Base-by-base conservation (phyloP, 2,329 filamentous ascomycete genomes). In the Helotiales sp. region DNA sequence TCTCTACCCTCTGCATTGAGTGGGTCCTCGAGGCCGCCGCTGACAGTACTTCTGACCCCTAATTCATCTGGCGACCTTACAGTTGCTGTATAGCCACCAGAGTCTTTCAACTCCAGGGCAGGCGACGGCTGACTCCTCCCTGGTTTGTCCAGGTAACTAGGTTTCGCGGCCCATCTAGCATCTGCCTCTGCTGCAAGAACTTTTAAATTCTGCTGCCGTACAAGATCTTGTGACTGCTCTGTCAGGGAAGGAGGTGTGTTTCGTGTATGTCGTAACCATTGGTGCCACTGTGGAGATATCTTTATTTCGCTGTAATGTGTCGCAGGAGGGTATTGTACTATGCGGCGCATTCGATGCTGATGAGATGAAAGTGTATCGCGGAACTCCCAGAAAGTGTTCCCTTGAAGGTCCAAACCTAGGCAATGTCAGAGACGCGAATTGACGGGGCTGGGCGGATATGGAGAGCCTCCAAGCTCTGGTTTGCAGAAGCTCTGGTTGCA, bases 321-420 rank as follows among this genome's bases (percentile, higher is more conserved):
- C 42, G 75, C 75, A 49, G 76, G 73, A 10, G 84, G 83, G 71
- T 83, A 85, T 65, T 83, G 69, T 49, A 87, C 83, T 62, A 87
- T 86, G 69, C 85, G 82, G 30, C 85, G 81, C 79, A 81, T 82
- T 63, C 82, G 80, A 31, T 69, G 64, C 46, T 71, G 58, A 49
- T 76, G 72, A 33, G 71, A 66, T 57, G 66, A 58, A 31, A 65
- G 59, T 5, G 57, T 59, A 63, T 86, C 80, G 58, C 78, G 79
- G 73, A 88, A 87, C 67, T 87, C 83, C 85, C 86, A 89, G 75
- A 82, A 89, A 3, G 85, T 87, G 74, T 88, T 88, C 55, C 85
- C 84, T 24, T 82, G 69, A 57, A 88, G 82, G 69, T 89, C 86
- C 66, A 81, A 77, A 63, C 86, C 85, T 88, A 34, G 31, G 34